These are phyloP conservation scores for Leccinum disarticulatum DNA, from an alignment of 768 basidiomycete species.

Conservation along the genomic window DNA sequence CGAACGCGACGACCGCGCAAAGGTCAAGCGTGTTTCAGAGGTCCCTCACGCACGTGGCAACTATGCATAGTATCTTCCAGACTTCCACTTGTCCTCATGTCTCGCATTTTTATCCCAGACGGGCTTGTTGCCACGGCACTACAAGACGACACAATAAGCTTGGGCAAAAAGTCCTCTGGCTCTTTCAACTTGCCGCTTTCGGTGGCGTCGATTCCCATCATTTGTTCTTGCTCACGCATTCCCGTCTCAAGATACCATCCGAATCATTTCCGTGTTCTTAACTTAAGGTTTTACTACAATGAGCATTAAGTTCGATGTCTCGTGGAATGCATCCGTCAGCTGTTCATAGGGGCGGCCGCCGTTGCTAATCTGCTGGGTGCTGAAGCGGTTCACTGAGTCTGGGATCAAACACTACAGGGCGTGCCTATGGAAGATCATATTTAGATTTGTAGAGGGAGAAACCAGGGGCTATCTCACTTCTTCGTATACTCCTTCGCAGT, in stretches of 20 bases:
- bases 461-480: slow-evolving; percentile 50
- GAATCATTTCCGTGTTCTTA: slow-evolving; percentile 4
- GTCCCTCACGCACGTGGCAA: slow-evolving; percentile 12
- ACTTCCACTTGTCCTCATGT: slow-evolving; percentile 1
- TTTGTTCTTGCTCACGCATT: slow-evolving; percentile 7
- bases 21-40: background rate
- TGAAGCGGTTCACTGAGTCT: background rate
- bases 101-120: background rate
- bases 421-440: slow-evolving; percentile 19
- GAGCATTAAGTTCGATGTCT: slow-evolving; percentile 5
- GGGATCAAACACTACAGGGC: slow-evolving; percentile 16
- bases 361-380: slow-evolving; percentile 1
- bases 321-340: slow-evolving; percentile 5
- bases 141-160: slow-evolving; percentile 6
- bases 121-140: slow-evolving; percentile 1
- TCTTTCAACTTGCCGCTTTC: slow-evolving; percentile 23
- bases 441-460: background rate
- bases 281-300: slow-evolving; percentile 7
- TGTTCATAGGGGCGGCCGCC: background rate
- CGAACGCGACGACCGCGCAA: background rate
- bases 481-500: slow-evolving; percentile 85
- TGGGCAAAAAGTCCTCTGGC: slow-evolving; percentile 3
- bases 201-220: slow-evolving; percentile 12
- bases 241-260: background rate
- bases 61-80: background rate